Evolutionary conservation across 116 monocot genomes (phyloP).

Genomic region (Trichopus zeylanicus): DNA sequence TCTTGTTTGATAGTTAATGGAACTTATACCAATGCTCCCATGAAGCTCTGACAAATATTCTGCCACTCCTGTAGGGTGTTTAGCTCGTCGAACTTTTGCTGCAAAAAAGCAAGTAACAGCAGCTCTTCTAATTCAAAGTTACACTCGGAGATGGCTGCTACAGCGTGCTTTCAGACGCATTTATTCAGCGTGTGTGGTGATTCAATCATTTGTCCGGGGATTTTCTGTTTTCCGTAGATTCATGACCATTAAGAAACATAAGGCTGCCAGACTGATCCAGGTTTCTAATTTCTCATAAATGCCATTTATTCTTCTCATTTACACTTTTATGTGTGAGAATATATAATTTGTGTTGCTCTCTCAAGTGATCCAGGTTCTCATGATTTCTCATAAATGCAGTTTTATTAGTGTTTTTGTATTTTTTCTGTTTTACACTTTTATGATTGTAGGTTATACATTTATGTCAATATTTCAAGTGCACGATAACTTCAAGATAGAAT

Average conservation of each 20-base stretch:
- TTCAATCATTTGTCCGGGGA: slow-evolving; percentile 66
- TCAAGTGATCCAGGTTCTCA: no score
- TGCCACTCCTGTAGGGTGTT: slow-evolving; percentile 31
- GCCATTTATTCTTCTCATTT: neutral
- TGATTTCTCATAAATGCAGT: no score
- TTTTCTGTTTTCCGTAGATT: slow-evolving; percentile 29
- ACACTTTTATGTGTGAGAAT: neutral
- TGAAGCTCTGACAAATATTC: no score
- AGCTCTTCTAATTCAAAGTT: slow-evolving; percentile 59
- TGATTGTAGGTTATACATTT: no score
- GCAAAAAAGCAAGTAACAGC: slow-evolving; percentile 49
- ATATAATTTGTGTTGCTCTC: no score
- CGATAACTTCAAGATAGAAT: no score
- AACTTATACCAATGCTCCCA: no score
- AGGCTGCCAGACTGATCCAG: slow-evolving; percentile 61
- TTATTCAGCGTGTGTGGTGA: slow-evolving; percentile 37
- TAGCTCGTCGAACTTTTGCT: slow-evolving; percentile 35
- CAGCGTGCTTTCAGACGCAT: slow-evolving; percentile 29
- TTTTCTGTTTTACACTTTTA: no score
- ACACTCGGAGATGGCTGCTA: slow-evolving; percentile 50
- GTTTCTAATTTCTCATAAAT: slow-evolving; percentile 21
- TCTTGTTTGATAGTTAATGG: no score
- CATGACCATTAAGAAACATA: slow-evolving; percentile 34
- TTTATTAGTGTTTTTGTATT: no score
- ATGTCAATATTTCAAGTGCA: no score